A percentile compares a stretch with the other conserved stretches of the same genome.
Evolutionary conservation across 371 early-diverging fungal species (phyloP).

Genomic region (Apophysomyces ossiformis): DNA sequence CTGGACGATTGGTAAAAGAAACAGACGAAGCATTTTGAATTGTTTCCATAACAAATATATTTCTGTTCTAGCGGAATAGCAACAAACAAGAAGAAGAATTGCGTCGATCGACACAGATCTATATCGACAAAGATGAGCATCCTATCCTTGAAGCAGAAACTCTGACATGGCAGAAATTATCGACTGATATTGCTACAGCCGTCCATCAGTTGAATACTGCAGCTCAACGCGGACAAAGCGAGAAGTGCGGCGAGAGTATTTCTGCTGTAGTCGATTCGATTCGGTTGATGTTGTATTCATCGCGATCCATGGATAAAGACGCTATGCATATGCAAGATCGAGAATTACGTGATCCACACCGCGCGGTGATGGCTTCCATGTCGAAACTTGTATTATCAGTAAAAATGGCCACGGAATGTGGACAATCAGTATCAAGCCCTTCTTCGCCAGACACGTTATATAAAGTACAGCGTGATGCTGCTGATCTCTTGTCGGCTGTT

Average conservation of each 20-base stretch:
- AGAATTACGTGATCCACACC: conserved; percentile 64
- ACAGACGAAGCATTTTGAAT: background rate
- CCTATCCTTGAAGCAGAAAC: conserved; percentile 7
- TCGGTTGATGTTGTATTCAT: conserved; percentile 81
- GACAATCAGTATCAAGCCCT: conserved; percentile 50
- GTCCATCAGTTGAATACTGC: conserved; percentile 66
- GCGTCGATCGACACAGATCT: background rate
- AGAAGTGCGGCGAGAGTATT: conserved; percentile 23
- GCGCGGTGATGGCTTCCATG: conserved; percentile 75
- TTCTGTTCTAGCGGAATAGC: conserved; percentile 2
- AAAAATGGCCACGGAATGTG: conserved; percentile 67
- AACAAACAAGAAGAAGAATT: conserved; percentile 11
- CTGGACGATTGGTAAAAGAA: conserved; percentile 40
- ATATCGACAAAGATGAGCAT: background rate
- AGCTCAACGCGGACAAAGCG: conserved; percentile 50
- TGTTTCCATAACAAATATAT: background rate
- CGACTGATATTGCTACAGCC: conserved; percentile 63
- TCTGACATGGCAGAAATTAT: conserved; percentile 38
- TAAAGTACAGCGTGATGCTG: conserved; percentile 48
- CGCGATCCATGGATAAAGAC: conserved; percentile 72
- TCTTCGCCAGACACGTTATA: conserved; percentile 57
- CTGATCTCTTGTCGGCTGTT: conserved; percentile 77
- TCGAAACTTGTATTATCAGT: conserved; percentile 84
- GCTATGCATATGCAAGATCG: conserved; percentile 56
- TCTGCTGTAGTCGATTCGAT: conserved; percentile 72